Evolutionary conservation across 257 asterid genomes (phyloP).

Genomic region (Solanum bulbocastanum): DNA sequence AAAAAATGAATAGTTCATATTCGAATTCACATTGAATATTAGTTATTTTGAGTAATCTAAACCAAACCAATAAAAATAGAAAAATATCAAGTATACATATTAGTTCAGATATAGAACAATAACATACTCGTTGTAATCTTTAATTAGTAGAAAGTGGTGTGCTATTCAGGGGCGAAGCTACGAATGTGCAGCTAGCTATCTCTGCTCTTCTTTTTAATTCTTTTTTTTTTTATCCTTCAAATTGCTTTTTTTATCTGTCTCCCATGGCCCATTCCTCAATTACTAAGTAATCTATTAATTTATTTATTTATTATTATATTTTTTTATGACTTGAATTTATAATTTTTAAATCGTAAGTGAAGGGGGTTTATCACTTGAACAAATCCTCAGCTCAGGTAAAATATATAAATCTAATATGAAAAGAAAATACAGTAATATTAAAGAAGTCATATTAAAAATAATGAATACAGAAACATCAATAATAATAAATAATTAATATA

Average conservation of each 20-base stretch:
- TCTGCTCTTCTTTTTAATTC: no score
- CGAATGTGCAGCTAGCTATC: not conserved
- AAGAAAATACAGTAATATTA: no score
- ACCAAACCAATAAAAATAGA: not conserved
- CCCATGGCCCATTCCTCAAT: no score
- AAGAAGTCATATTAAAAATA: not conserved
- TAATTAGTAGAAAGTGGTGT: not conserved
- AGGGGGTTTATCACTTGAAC: not conserved
- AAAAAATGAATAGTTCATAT: not conserved
- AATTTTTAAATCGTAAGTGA: not conserved
- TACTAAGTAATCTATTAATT: no score
- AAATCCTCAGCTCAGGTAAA: not conserved
- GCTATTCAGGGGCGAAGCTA: not conserved
- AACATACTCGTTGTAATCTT: not conserved
- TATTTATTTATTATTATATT: no score
- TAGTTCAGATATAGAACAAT: not conserved
- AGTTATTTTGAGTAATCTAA: not conserved
- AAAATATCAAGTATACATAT: not conserved
- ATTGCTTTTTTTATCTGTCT: no score
- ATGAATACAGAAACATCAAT: not conserved
- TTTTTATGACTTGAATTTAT: no score
- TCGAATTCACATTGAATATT: not conserved
- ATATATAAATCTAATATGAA: not conserved
- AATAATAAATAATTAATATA: not conserved
- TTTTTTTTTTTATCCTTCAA: no score